A percentile compares a stretch with the other conserved stretches of the same genome.
phyloP scores from a whole-genome alignment of 2,329 filamentous ascomycete genomes.

The Talaromyces piceae region DNA sequence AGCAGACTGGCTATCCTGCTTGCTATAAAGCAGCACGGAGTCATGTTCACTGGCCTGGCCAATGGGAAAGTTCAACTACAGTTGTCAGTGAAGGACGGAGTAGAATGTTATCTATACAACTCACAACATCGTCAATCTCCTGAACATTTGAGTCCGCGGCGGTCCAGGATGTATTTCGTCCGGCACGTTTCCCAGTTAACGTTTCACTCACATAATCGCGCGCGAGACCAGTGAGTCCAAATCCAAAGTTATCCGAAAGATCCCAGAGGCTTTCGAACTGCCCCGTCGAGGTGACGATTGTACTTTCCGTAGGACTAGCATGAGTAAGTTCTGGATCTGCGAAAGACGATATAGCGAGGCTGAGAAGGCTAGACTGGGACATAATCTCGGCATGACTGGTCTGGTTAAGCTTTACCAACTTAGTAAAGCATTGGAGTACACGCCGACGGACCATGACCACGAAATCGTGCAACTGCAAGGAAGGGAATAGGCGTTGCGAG shows the following conservation, averaged over 20 bases:
- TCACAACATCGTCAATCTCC: conserved; percentile 36
- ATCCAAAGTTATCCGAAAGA: conserved; percentile 85
- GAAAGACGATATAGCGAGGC: conserved; percentile 82
- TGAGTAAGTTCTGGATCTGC: conserved; percentile 76
- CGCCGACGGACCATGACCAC: conserved; percentile 88
- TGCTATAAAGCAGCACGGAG: conserved; percentile 67
- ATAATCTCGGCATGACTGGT: conserved; percentile 77
- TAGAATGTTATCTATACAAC: conserved; percentile 12
- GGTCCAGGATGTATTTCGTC: conserved; percentile 42
- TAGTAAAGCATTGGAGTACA: conserved; percentile 90
- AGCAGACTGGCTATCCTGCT: conserved; percentile 37
- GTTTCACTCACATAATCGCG: conserved; percentile 65
- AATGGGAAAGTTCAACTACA: conserved; percentile 52
- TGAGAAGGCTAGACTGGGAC: conserved; percentile 83
- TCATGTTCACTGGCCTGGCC: conserved; percentile 85
- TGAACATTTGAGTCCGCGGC: conserved; percentile 32
- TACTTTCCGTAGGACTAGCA: conserved; percentile 70
- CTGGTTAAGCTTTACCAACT: conserved; percentile 81
- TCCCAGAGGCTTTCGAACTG: conserved; percentile 95
- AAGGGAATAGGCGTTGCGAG: conserved; percentile 71
- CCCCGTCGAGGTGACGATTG: conserved; percentile 82
- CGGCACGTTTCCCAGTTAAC: conserved; percentile 62
- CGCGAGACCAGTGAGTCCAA: conserved; percentile 82
- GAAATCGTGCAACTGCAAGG: conserved; percentile 80
- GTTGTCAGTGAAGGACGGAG: conserved; percentile 11